phyloP scores from a whole-genome alignment of 352 stramenopile genomes.

The Globisporangium spinosum region DNA sequence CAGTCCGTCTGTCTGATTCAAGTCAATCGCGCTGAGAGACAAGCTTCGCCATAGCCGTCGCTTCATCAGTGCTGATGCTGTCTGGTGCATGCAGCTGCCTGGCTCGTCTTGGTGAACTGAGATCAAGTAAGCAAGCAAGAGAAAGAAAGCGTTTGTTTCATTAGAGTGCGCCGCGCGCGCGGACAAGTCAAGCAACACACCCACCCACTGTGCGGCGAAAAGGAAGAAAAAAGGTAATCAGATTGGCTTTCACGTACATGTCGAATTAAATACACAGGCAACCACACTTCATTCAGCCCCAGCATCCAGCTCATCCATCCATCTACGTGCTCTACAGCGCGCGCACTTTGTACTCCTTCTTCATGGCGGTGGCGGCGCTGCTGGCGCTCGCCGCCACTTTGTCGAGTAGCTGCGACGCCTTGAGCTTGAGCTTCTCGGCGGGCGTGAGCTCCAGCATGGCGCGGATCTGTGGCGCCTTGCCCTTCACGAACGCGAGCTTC shows the following conservation, averaged over 20 bases:
- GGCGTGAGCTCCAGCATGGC: conserved; percentile 53
- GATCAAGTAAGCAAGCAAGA: background rate
- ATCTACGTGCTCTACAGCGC: conserved; percentile 28
- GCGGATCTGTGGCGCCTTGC: conserved; percentile 47
- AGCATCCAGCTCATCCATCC: too few species aligned
- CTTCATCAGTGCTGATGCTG: background rate
- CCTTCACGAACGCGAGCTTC: conserved; percentile 43
- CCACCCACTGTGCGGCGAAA: too few species aligned
- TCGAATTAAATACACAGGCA: conserved; percentile 4
- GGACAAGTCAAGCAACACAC: too few species aligned
- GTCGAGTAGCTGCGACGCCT: conserved; percentile 40
- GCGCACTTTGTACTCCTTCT: conserved; percentile 70
- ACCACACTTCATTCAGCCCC: background rate
- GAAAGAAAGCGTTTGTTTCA: conserved; percentile 19
- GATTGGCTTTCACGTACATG: conserved; percentile 5
- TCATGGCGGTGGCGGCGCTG: conserved; percentile 34
- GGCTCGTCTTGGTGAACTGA: background rate
- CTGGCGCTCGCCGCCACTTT: conserved; percentile 35
- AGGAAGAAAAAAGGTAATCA: conserved; percentile 1
- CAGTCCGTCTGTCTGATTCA: background rate
- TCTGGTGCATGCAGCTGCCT: background rate
- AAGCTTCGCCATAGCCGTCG: background rate
- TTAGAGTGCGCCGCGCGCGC: conserved; percentile 2
- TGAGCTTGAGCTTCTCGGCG: conserved; percentile 39
- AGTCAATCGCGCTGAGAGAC: background rate